These are phyloP conservation scores for Phytophthora pistaciae DNA, from an alignment of 352 stramenopile genomes.

Conservation along the genomic window DNA sequence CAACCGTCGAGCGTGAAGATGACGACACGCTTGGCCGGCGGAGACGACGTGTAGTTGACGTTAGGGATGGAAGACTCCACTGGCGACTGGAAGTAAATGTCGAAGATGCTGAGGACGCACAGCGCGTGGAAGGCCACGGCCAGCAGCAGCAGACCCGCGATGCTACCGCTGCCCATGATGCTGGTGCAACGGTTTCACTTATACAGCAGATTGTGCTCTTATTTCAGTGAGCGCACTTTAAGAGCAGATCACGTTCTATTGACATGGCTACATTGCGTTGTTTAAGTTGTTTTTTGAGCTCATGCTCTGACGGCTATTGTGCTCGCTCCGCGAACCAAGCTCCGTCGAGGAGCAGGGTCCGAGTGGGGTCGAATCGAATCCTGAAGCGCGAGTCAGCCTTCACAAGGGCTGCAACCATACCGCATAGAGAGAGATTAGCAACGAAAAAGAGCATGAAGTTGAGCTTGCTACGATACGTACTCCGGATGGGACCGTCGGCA, in stretches of 20 bases:
- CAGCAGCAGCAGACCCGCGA: constrained; percentile 61
- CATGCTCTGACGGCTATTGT: constrained; percentile 6
- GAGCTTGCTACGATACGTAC: constrained; percentile 41
- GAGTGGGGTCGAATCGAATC: constrained; percentile 42
- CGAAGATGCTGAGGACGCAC: constrained; percentile 87
- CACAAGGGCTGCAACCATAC: constrained; percentile 43
- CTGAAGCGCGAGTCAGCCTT: constrained; percentile 58
- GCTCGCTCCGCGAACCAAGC: constrained; percentile 52
- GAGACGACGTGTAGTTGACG: constrained; percentile 39
- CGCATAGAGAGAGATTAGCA: constrained; percentile 5
- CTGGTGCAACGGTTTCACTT: not conserved
- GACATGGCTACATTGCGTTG: constrained; percentile 1
- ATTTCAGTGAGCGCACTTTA: not conserved
- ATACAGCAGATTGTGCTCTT: not conserved
- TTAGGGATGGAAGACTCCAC: constrained; percentile 69
- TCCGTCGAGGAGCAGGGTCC: constrained; percentile 57
- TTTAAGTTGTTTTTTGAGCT: too few relatives aligned
- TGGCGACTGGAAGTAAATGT: constrained; percentile 90
- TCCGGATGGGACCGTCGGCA: constrained; percentile 48
- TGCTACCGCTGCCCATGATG: constrained; percentile 13
- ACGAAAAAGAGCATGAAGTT: not conserved
- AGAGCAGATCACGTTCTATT: not conserved
- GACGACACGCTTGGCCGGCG: constrained; percentile 70
- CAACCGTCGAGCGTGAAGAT: constrained; percentile 87
- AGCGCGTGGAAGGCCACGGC: constrained; percentile 80